Percentiles rank a stretch among this genome's conserved stretches.
phyloP scores from a whole-genome alignment of 2,329 filamentous ascomycete species.

The Fusarium mundagurra region DNA sequence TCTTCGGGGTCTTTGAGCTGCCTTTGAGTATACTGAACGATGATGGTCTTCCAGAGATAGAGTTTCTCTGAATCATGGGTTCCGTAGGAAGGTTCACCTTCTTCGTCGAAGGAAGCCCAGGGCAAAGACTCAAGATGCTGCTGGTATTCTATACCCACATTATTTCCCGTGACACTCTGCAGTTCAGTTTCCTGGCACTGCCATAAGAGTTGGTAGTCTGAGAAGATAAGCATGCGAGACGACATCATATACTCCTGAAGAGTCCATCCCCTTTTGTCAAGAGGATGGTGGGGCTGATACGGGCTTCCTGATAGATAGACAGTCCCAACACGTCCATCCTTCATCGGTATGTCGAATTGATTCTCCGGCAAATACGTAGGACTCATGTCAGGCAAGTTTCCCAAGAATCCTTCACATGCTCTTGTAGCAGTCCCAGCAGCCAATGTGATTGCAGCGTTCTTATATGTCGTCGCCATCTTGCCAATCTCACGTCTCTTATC shows the following conservation, averaged over 20 bases:
- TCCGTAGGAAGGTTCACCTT: background rate
- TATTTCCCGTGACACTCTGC: accelerated
- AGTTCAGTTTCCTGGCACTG: background rate
- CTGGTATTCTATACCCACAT: accelerated
- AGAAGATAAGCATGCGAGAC: background rate
- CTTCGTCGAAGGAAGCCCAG: background rate
- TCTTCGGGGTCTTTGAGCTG: accelerated
- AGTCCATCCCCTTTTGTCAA: background rate
- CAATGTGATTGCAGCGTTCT: background rate
- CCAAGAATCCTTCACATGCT: background rate
- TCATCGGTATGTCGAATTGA: accelerated
- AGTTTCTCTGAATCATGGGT: background rate
- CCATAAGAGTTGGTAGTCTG: background rate
- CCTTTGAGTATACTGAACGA: background rate
- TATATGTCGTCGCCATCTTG: background rate
- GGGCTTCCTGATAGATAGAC: background rate
- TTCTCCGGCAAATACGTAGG: accelerated
- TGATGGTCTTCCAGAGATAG: accelerated
- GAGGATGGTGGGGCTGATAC: accelerated
- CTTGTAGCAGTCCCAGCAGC: background rate
- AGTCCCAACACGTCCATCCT: accelerated
- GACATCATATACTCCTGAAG: background rate
- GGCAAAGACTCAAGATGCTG: background rate
- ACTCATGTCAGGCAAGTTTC: accelerated
- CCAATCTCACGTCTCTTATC: background rate